Percentiles rank a stretch among this genome's conserved stretches.
Conservation (phyloP, 176 grass and related monocot genomes). For the Musa beccarii region DNA sequence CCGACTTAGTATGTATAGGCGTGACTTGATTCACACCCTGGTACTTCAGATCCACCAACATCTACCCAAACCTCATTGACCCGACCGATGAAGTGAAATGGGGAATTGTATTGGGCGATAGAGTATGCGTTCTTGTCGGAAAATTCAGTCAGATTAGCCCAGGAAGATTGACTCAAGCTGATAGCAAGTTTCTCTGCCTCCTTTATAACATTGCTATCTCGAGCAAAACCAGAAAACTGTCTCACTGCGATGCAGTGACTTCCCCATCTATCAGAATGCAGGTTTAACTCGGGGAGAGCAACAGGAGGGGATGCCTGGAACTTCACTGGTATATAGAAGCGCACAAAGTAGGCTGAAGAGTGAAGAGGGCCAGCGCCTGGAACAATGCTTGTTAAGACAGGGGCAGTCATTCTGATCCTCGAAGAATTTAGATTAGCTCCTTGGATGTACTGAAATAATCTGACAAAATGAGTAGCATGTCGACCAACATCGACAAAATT, state of each 20-base stretch:
- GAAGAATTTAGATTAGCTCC: slow-evolving; percentile 83
- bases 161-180: slow-evolving; percentile 52
- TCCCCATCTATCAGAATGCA: slow-evolving; percentile 62
- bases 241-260: slow-evolving; percentile 59
- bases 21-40: slow-evolving; percentile 34
- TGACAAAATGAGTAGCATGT: slow-evolving; percentile 12
- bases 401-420: slow-evolving; percentile 73
- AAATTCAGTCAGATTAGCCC: slow-evolving; percentile 50
- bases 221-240: slow-evolving; percentile 58
- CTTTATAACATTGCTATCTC: slow-evolving; percentile 49
- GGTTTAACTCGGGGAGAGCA: slow-evolving; percentile 60
- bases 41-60: slow-evolving; percentile 17
- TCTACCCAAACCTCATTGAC: slow-evolving; percentile 84
- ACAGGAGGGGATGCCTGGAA: slow-evolving; percentile 76
- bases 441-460: slow-evolving; percentile 88
- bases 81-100: slow-evolving; percentile 53
- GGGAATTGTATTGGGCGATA: slow-evolving; percentile 64
- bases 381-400: slow-evolving; percentile 61
- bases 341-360: slow-evolving; percentile 60
- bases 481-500: not conserved
- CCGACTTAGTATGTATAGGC: slow-evolving; percentile 42
- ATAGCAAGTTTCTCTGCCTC: slow-evolving; percentile 68
- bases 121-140: slow-evolving; percentile 49
- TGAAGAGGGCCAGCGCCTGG: slow-evolving; percentile 42
- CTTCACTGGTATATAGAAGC: slow-evolving; percentile 52